These are phyloP conservation scores for Termitomyces sp. DNA, from an alignment of 768 basidiomycete species.

Conservation along the genomic window DNA sequence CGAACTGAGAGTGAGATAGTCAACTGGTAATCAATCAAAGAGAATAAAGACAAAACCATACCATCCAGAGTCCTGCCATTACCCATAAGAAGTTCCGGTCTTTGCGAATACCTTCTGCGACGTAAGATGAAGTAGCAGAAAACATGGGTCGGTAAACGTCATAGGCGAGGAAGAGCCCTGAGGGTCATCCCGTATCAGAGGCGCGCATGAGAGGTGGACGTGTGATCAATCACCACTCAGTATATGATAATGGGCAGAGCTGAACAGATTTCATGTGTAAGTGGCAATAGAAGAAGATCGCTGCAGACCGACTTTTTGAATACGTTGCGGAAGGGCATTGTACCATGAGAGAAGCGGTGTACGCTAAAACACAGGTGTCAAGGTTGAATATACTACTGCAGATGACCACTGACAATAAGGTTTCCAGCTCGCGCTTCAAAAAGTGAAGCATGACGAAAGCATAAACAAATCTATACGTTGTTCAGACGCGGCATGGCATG, in stretches of 20 bases:
- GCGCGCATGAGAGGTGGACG: background rate
- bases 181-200: background rate
- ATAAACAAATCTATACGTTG: conserved; percentile 48
- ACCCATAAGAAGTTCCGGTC: conserved; percentile 63
- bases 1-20: conserved; percentile 49
- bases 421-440: conserved; percentile 88
- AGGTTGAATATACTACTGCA: background rate
- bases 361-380: conserved; percentile 39
- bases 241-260: conserved; percentile 87
- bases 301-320: conserved; percentile 73
- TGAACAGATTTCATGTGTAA: conserved; percentile 22
- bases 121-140: conserved; percentile 55
- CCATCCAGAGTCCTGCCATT: conserved; percentile 67
- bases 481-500: conserved; percentile 2
- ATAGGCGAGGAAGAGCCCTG: conserved; percentile 71
- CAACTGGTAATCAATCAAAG: background rate
- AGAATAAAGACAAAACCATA: conserved; percentile 29
- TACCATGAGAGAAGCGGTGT: conserved; percentile 92
- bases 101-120: conserved; percentile 57
- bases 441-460: conserved; percentile 82
- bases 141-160: conserved; percentile 81
- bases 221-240: conserved; percentile 48
- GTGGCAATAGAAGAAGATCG: background rate
- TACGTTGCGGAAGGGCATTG: conserved; percentile 83
- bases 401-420: conserved; percentile 62